phyloP scores from a whole-genome alignment of 1,284 basidiomycete genomes.

The Phylloporus sp. region DNA sequence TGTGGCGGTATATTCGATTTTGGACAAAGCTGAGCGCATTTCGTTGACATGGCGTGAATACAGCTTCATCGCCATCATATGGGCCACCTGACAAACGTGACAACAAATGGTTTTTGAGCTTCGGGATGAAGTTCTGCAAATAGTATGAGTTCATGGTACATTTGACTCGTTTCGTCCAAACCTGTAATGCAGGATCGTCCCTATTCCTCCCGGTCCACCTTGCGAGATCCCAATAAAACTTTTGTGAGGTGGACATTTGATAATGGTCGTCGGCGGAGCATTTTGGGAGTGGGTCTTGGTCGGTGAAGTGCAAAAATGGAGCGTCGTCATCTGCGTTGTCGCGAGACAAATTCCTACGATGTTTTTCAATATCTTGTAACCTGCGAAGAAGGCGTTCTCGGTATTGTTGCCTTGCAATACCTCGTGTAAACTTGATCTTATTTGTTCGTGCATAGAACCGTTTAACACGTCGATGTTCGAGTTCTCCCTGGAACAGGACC shows the following conservation, averaged over 20 bases:
- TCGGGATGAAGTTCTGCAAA: slow-evolving; percentile 26
- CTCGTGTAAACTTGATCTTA: slow-evolving; percentile 29
- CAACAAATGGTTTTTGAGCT: slow-evolving; percentile 38
- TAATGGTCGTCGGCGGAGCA: slow-evolving; percentile 18
- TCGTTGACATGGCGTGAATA: slow-evolving; percentile 30
- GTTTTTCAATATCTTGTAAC: background rate
- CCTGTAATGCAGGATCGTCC: slow-evolving; percentile 26
- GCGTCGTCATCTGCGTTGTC: background rate
- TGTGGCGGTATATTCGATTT: slow-evolving; percentile 25
- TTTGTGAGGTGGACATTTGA: slow-evolving; percentile 25
- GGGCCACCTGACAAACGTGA: slow-evolving; percentile 20
- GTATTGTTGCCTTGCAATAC: slow-evolving; percentile 33
- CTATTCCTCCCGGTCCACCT: slow-evolving; percentile 17
- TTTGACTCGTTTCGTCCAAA: background rate
- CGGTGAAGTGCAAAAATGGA: slow-evolving; percentile 15
- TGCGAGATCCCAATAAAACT: slow-evolving; percentile 22
- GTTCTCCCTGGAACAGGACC: no score
- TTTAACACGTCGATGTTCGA: no score
- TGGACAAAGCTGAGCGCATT: slow-evolving; percentile 18
- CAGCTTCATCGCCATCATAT: slow-evolving; percentile 34
- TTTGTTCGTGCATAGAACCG: slow-evolving; percentile 14
- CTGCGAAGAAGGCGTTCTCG: slow-evolving; percentile 18
- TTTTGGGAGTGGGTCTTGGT: slow-evolving; percentile 18
- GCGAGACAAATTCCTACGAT: background rate
- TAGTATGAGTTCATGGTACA: no score